These are phyloP conservation scores for Saccharomycopsis hybrid DNA, from an alignment of 1,139 yeast species.

Conservation along the genomic window DNA sequence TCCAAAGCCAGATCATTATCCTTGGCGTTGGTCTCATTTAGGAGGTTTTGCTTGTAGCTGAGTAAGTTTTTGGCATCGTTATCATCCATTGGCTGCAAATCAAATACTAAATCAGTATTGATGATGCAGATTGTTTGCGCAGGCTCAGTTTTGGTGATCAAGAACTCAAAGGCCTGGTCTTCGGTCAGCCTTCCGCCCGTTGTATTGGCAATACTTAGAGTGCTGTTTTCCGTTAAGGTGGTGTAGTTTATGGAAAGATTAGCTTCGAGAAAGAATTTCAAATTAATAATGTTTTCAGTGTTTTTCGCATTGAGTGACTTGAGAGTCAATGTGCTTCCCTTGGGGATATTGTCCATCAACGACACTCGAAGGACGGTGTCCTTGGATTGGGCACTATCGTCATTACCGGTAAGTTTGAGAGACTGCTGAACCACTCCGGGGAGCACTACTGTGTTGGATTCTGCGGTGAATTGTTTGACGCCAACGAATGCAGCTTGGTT, in stretches of 20 bases:
- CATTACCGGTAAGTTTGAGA: slow-evolving; percentile 27
- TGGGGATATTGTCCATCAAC: slow-evolving; percentile 33
- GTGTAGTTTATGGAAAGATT: slow-evolving; percentile 41
- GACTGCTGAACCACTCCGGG: slow-evolving; percentile 33
- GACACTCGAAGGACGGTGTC: slow-evolving; percentile 24
- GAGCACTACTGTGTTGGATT: slow-evolving; percentile 30
- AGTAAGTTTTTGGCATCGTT: slow-evolving; percentile 34
- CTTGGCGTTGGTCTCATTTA: background rate
- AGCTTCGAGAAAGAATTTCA: slow-evolving; percentile 52
- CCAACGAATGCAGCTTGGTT: slow-evolving; percentile 34
- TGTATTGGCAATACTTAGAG: slow-evolving; percentile 30
- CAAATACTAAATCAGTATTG: slow-evolving; percentile 47
- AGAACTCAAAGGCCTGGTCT: slow-evolving; percentile 26
- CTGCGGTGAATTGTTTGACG: slow-evolving; percentile 44
- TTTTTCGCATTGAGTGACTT: slow-evolving; percentile 34
- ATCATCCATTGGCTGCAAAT: slow-evolving; percentile 41
- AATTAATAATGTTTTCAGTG: slow-evolving; percentile 39
- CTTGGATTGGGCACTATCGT: slow-evolving; percentile 19
- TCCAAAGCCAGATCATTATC: slow-evolving; percentile 1
- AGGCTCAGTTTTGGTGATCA: slow-evolving; percentile 33
- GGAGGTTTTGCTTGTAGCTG: background rate
- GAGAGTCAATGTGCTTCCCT: slow-evolving; percentile 37
- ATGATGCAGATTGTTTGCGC: slow-evolving; percentile 41
- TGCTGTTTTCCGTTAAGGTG: slow-evolving; percentile 37
- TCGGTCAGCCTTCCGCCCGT: slow-evolving; percentile 25